Conservation (phyloP, 805 yeast species). For the Candida nonsorbophila region DNA sequence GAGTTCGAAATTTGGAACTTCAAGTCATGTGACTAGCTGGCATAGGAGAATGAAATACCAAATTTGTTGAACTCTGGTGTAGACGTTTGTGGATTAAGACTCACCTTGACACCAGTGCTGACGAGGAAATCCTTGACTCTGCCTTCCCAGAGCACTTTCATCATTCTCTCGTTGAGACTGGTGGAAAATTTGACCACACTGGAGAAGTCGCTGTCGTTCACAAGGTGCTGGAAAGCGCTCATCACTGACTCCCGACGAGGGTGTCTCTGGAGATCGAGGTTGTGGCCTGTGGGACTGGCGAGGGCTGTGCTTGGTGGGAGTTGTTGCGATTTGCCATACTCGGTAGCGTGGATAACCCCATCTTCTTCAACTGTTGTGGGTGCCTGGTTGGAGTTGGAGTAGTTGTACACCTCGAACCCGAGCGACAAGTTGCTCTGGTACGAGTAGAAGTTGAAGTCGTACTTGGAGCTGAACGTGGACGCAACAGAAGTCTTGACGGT, state of each 20-base stretch:
- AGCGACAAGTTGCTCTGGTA: constrained; percentile 81
- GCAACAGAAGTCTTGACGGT: constrained; percentile 73
- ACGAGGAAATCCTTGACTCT: constrained; percentile 72
- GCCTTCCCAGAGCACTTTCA: constrained; percentile 84
- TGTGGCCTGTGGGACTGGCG: background rate
- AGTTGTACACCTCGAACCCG: constrained; percentile 81
- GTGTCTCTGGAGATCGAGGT: constrained; percentile 5
- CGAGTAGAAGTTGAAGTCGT: constrained; percentile 87
- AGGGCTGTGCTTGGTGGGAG: background rate
- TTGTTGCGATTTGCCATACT: background rate
- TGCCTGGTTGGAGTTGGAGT: constrained; percentile 21
- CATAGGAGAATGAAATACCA: constrained; percentile 60
- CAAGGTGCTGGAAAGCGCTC: constrained; percentile 45
- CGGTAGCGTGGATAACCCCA: constrained; percentile 1
- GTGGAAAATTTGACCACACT: constrained; percentile 74
- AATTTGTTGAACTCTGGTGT: constrained; percentile 45
- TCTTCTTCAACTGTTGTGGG: background rate
- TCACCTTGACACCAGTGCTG: constrained; percentile 63
- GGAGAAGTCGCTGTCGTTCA: constrained; percentile 51
- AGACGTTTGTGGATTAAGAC: constrained; percentile 27
- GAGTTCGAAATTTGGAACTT: no score
- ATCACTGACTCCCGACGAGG: constrained; percentile 34
- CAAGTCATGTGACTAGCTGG: constrained; percentile 16
- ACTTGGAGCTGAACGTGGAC: constrained; percentile 75
- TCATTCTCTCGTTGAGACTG: constrained; percentile 54